phyloP scores from a whole-genome alignment of 202 grass and related monocot genomes.

The Bolboschoenoplectus hybrid region DNA sequence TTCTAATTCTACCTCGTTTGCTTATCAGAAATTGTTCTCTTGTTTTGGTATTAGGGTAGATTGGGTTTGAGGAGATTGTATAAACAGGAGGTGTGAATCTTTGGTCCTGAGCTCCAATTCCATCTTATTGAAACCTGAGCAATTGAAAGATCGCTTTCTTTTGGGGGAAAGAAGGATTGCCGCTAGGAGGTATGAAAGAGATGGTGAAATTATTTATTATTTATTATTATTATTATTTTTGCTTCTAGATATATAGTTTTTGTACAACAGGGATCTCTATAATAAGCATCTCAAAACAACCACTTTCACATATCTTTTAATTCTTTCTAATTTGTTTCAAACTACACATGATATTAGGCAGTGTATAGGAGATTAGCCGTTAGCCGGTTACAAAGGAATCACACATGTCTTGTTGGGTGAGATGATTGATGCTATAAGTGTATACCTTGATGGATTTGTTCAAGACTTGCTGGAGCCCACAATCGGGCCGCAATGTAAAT shows the following conservation, averaged over 20 bases:
- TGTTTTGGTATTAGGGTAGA: slow-evolving; percentile 36
- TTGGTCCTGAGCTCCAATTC: slow-evolving; percentile 38
- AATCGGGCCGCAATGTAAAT: slow-evolving; percentile 42
- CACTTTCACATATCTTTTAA: background rate
- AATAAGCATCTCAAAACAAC: background rate
- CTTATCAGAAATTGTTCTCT: slow-evolving; percentile 27
- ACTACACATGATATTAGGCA: background rate
- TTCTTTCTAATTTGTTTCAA: slow-evolving; percentile 10
- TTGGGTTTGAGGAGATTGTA: slow-evolving; percentile 27
- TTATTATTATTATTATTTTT: background rate
- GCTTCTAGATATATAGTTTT: background rate
- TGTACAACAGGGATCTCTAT: slow-evolving; percentile 13
- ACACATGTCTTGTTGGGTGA: slow-evolving; percentile 40
- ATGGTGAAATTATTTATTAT: slow-evolving; percentile 1
- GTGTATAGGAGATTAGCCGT: background rate
- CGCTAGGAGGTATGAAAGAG: slow-evolving; percentile 26
- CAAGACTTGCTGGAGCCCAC: slow-evolving; percentile 71
- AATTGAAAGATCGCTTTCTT: background rate
- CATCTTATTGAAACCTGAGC: slow-evolving; percentile 28
- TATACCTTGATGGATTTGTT: slow-evolving; percentile 58
- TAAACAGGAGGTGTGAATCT: slow-evolving; percentile 21
- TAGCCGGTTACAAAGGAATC: background rate
- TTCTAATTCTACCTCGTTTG: slow-evolving; percentile 9
- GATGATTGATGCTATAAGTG: slow-evolving; percentile 64
- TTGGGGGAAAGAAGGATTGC: background rate